Base-by-base conservation (phyloP, 2,329 filamentous ascomycete species). In the Orbilia javanica region DNA sequence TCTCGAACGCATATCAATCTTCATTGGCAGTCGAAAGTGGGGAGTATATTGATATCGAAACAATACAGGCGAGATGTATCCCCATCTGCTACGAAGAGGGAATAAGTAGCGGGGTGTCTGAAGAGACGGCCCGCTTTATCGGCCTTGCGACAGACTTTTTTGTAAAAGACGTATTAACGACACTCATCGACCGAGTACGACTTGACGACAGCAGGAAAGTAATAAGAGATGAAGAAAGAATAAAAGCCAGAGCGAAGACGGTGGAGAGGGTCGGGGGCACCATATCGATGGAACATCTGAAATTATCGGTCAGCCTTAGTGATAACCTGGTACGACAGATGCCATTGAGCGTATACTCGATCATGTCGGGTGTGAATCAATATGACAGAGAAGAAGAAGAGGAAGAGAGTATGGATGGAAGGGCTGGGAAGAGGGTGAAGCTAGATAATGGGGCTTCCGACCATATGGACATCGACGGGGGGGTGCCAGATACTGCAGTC, bases 51-150 rank as follows among this genome's bases (percentile, higher is more conserved):
- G 90, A 92, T 80, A 85, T 87, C n/a, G 86, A 87, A 69, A 87
- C 87, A 74, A 89, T 92, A 68, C 88, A 90, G 70, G 86, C 87
- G 11, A 87, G 89, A 52, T 91, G 92, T 89, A 85, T 91, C 11
- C 90, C 90, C 0, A 89, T 91, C 64, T 91, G 90, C 82, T 92
- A 91, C 82, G 90, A 91, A 80, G 87, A 87, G 53, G 90, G 90
- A 0, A 87, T 92, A 3, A 85, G 86, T 3, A 87, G 86, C 13
- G 90, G 89, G 0, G 89, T 91, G 81, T 85, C 86, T 3, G 80
- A 86, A 4, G 90, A 92, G 68, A 89, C 90, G 0, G 87, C 89
- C 2, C 87, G 89, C 68, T 89, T 91, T 80, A 87, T 92, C 86
- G 88, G 89, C 4, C 85, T 90, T 27, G 90, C 90, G 1, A 89